Conservation (phyloP, 2,329 filamentous ascomycete genomes). For the Pezicula rhizophila region DNA sequence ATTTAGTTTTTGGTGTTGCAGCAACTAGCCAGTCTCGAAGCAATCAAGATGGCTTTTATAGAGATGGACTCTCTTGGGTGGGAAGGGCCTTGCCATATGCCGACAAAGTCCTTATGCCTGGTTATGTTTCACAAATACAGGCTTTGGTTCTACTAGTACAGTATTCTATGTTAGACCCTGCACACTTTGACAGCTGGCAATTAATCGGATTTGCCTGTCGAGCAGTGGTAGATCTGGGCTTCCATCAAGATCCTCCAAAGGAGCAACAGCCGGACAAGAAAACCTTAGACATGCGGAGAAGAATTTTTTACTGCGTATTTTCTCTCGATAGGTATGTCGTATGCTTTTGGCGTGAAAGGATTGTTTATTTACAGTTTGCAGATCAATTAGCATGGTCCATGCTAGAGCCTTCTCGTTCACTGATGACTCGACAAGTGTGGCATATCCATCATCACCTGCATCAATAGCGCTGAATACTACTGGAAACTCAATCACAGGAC, state of each 20-base stretch:
- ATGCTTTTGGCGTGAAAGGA: not conserved
- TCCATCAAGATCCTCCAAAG: conserved; percentile 83
- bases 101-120: conserved; percentile 78
- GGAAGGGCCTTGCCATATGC: conserved; percentile 67
- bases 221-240: conserved; percentile 80
- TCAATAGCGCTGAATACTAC: conserved; percentile 24
- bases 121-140: conserved; percentile 79
- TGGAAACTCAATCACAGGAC: conserved; percentile 34
- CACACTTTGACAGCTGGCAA: conserved; percentile 92
- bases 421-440: conserved; percentile 78
- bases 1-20: conserved; percentile 83
- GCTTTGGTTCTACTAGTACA: conserved; percentile 80
- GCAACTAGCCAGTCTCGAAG: conserved; percentile 67
- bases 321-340: conserved; percentile 69
- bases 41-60: conserved; percentile 58
- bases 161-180: conserved; percentile 84
- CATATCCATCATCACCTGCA: conserved; percentile 53
- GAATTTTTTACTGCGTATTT: conserved; percentile 88
- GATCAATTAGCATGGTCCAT: conserved; percentile 82
- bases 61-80: conserved; percentile 49
- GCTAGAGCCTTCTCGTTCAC: conserved; percentile 89
- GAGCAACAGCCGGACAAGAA: conserved; percentile 62
- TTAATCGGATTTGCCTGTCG: conserved; percentile 85
- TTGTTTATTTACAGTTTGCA: conserved; percentile 28
- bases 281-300: conserved; percentile 69